Conservation (phyloP, 768 basidiomycete species). For the Boletus sp. region DNA sequence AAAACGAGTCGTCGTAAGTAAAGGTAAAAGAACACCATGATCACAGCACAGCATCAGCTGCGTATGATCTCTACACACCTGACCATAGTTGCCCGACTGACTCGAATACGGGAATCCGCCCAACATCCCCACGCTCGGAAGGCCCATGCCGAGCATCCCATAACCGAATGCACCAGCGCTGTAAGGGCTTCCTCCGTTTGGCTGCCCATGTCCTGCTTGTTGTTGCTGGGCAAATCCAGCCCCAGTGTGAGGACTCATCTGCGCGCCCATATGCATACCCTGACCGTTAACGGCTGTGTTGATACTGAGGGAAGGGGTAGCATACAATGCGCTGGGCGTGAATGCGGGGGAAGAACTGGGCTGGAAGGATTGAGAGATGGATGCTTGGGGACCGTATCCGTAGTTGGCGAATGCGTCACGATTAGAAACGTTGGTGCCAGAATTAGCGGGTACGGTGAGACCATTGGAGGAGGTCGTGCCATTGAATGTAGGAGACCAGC, state of each 20-base stretch:
- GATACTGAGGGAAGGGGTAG: conserved; percentile 67
- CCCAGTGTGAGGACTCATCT: conserved; percentile 69
- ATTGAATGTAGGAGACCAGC: conserved; percentile 72
- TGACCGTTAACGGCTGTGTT: conserved; percentile 54
- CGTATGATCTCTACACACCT: conserved; percentile 38
- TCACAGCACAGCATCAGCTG: too few relatives aligned
- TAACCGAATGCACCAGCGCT: conserved; percentile 55
- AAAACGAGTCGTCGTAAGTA: conserved; percentile 36
- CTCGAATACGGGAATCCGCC: conserved; percentile 68
- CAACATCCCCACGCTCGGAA: conserved; percentile 71
- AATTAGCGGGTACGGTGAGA: conserved; percentile 37
- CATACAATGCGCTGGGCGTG: conserved; percentile 62
- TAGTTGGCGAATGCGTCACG: conserved; percentile 84
- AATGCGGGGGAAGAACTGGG: conserved; percentile 47
- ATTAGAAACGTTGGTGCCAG: conserved; percentile 38
- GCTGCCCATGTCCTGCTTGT: conserved; percentile 33
- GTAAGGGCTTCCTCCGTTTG: conserved; percentile 52
- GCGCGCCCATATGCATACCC: conserved; percentile 45
- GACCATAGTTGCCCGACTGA: conserved; percentile 69
- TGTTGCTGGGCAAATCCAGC: conserved; percentile 51
- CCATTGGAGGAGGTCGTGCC: conserved; percentile 36
- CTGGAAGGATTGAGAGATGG: conserved; percentile 54
- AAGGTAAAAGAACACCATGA: neutral
- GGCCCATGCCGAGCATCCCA: conserved; percentile 79
- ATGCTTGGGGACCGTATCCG: conserved; percentile 78